Evolutionary conservation across 768 basidiomycete species (phyloP).

Genomic region (Tremella fuciformis): DNA sequence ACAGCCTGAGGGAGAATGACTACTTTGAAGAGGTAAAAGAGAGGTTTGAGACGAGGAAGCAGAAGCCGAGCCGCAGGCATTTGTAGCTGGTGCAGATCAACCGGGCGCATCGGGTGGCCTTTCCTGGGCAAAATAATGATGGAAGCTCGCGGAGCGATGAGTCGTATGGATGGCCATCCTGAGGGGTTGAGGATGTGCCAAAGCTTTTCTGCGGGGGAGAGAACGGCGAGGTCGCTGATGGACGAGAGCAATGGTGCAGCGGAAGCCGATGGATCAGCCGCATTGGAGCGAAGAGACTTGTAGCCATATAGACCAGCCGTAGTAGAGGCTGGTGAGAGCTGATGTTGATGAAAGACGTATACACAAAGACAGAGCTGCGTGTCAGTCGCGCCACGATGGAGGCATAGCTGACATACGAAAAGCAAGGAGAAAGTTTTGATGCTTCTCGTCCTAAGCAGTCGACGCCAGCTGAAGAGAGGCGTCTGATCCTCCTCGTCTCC

Average conservation of each 20-base stretch:
- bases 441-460: constrained; percentile 34
- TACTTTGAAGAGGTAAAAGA: constrained; percentile 76
- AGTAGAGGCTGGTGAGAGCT: constrained; percentile 22
- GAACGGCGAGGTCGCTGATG: constrained; percentile 8
- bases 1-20: constrained; percentile 77
- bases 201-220: constrained; percentile 24
- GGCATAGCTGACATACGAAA: constrained; percentile 25
- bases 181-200: constrained; percentile 47
- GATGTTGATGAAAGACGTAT: constrained; percentile 43
- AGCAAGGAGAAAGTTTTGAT: constrained; percentile 45
- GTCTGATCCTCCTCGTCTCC: constrained; percentile 3
- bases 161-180: constrained; percentile 25
- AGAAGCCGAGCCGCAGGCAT: constrained; percentile 31
- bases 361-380: constrained; percentile 38
- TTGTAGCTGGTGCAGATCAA: constrained; percentile 38
- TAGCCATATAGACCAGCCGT: constrained; percentile 47
- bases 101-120: constrained; percentile 37
- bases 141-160: constrained; percentile 57
- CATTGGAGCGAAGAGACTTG: constrained; percentile 11
- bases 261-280: neutral
- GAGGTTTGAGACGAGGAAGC: constrained; percentile 54
- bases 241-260: constrained; percentile 17
- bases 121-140: constrained; percentile 60
- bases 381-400: constrained; percentile 2
- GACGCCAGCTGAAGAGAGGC: constrained; percentile 26